phyloP scores from a whole-genome alignment of 139 green algal genomes.

The Monoraphidium neglectum region DNA sequence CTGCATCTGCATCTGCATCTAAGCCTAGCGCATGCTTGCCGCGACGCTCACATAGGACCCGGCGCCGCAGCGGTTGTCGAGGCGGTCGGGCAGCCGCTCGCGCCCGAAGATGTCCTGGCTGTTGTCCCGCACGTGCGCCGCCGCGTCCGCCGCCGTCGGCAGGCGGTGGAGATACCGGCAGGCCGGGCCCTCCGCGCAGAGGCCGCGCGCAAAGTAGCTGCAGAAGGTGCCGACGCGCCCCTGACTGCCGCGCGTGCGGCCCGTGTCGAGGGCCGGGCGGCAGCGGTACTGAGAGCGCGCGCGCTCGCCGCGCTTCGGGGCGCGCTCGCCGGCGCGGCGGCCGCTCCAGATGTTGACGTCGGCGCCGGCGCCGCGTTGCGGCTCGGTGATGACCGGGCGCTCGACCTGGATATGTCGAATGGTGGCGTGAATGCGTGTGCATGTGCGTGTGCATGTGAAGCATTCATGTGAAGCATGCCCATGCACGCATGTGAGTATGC shows the following conservation, averaged over 20 bases:
- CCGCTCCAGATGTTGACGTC: slow-evolving; percentile 45
- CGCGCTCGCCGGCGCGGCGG: slow-evolving; percentile 1
- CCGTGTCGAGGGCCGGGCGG: slow-evolving; percentile 47
- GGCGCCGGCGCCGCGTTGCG: background rate
- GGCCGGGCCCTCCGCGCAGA: slow-evolving; percentile 61
- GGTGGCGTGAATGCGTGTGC: too few species aligned
- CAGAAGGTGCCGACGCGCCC: slow-evolving; percentile 56
- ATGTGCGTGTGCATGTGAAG: too few species aligned
- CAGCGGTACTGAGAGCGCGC: slow-evolving; percentile 62
- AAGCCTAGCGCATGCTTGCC: background rate
- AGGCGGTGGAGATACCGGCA: slow-evolving; percentile 74
- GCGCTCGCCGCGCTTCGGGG: background rate
- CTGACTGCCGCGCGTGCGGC: slow-evolving; percentile 58
- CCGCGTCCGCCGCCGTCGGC: slow-evolving; percentile 57
- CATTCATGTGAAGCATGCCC: background rate
- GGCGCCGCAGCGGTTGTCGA: slow-evolving; percentile 16
- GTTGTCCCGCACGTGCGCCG: slow-evolving; percentile 46
- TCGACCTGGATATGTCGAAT: too few species aligned
- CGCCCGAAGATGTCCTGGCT: slow-evolving; percentile 69
- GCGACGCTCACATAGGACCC: slow-evolving; percentile 10
- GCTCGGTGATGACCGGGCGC: background rate
- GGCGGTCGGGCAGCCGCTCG: slow-evolving; percentile 44
- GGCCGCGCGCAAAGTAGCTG: slow-evolving; percentile 74
- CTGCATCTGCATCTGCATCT: background rate
- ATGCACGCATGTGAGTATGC: background rate